Conservation (phyloP, 2,329 filamentous ascomycete genomes). For the Truncatella angustata region DNA sequence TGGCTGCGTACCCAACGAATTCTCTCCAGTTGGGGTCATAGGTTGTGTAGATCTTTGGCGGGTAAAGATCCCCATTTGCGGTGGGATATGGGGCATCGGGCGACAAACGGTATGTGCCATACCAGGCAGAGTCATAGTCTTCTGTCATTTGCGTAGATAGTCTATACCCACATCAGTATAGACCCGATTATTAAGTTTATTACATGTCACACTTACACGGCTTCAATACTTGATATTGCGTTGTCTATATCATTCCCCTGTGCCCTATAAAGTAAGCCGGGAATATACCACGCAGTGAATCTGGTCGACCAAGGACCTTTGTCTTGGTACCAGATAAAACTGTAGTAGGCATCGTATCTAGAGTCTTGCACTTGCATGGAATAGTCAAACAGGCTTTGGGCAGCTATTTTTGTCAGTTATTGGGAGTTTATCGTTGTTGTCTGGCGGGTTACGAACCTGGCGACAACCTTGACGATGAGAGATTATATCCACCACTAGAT, state of each 20-base stretch:
- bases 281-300: conserved; percentile 41
- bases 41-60: conserved; percentile 29
- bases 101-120: conserved; percentile 38
- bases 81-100: conserved; percentile 38
- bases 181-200: not conserved
- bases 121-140: conserved; percentile 38
- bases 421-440: too few relatives aligned
- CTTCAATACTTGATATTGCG: conserved; percentile 33
- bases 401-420: too few relatives aligned
- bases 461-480: not conserved
- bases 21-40: conserved; percentile 37
- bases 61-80: conserved; percentile 29
- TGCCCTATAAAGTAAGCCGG: conserved; percentile 34
- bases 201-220: conserved; percentile 24
- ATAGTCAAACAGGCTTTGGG: conserved; percentile 36
- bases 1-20: conserved; percentile 28
- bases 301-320: conserved; percentile 40
- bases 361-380: conserved; percentile 37
- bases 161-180: conserved; percentile 15
- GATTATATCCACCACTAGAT: not conserved
- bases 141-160: conserved; percentile 33
- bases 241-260: conserved; percentile 32
- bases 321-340: conserved; percentile 39
- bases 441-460: not conserved
- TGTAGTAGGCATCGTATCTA: conserved; percentile 39